phyloP scores from a whole-genome alignment of 2,329 filamentous ascomycete genomes.

The Xylaria sp. region DNA sequence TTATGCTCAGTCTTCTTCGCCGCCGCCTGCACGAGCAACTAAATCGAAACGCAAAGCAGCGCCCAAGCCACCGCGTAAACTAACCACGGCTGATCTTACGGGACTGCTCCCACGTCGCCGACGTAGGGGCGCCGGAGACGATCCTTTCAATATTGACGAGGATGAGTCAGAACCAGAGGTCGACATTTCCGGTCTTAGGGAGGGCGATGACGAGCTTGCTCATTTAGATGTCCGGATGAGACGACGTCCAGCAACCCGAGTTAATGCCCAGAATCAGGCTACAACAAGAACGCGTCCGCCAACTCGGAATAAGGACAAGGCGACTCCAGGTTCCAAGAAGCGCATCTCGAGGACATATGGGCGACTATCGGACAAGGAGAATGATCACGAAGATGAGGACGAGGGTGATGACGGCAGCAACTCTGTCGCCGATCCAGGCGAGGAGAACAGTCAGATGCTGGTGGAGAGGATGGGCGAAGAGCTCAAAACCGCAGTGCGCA shows the following conservation, averaged over 20 bases:
- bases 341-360: constrained; percentile 61
- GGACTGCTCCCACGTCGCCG: constrained; percentile 65
- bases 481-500: constrained; percentile 68
- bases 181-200: constrained; percentile 59
- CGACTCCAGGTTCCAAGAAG: constrained; percentile 31
- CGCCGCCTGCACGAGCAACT: constrained; percentile 44
- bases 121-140: constrained; percentile 54
- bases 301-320: constrained; percentile 37
- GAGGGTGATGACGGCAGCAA: constrained; percentile 53
- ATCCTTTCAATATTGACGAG: constrained; percentile 54
- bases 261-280: constrained; percentile 45
- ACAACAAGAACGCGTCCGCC: constrained; percentile 32
- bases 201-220: constrained; percentile 68
- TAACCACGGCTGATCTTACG: constrained; percentile 66
- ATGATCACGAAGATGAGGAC: constrained; percentile 52
- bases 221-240: constrained; percentile 56
- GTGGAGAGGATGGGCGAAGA: constrained; percentile 60
- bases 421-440: constrained; percentile 48
- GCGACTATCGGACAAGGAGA: constrained; percentile 68
- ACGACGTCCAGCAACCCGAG: constrained; percentile 49
- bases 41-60: constrained; percentile 51
- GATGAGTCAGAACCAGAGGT: constrained; percentile 59
- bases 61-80: constrained; percentile 54
- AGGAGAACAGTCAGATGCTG: constrained; percentile 52
- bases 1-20: constrained; percentile 51